Percentiles rank a stretch among this genome's conserved stretches.
These are phyloP conservation scores for Aspergillus texensis DNA, from an alignment of 2,329 filamentous ascomycete species.

Conservation along the genomic window DNA sequence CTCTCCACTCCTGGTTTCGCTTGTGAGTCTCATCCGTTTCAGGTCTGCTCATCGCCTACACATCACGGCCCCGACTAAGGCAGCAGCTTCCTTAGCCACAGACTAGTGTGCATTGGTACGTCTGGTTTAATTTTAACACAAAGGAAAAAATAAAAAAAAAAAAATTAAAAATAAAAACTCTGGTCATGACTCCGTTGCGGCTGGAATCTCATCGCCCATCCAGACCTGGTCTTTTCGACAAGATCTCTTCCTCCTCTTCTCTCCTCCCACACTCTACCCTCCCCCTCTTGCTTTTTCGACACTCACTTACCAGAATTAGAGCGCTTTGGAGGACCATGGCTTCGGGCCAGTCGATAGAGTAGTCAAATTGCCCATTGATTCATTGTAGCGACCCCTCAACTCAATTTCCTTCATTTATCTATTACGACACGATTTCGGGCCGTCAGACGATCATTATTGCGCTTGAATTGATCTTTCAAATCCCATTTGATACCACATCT, in stretches of 20 bases:
- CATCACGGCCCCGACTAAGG: constrained; percentile 12
- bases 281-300: not conserved
- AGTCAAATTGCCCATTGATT: not conserved
- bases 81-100: constrained; percentile 17
- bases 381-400: not conserved
- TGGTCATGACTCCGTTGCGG: constrained; percentile 7
- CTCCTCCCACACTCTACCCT: not conserved
- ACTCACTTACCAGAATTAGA: not conserved
- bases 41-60: constrained; percentile 12
- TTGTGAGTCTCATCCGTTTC: constrained; percentile 13
- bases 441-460: constrained; percentile 2
- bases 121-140: constrained; percentile 24
- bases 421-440: not conserved
- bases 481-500: not conserved
- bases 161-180: not conserved
- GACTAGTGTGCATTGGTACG: constrained; percentile 18
- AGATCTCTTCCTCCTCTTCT: not conserved
- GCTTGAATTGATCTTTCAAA: not conserved
- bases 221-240: not conserved
- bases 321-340: not conserved
- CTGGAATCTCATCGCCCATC: constrained; percentile 8
- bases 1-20: constrained; percentile 11
- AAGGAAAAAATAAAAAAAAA: constrained; percentile 15
- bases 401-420: constrained; percentile 2
- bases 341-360: not conserved